A percentile compares a stretch with the other conserved stretches of the same genome.
These are phyloP conservation scores for Backusella tuberculispora DNA, from an alignment of 192 early-diverging fungal genomes.

Conservation along the genomic window DNA sequence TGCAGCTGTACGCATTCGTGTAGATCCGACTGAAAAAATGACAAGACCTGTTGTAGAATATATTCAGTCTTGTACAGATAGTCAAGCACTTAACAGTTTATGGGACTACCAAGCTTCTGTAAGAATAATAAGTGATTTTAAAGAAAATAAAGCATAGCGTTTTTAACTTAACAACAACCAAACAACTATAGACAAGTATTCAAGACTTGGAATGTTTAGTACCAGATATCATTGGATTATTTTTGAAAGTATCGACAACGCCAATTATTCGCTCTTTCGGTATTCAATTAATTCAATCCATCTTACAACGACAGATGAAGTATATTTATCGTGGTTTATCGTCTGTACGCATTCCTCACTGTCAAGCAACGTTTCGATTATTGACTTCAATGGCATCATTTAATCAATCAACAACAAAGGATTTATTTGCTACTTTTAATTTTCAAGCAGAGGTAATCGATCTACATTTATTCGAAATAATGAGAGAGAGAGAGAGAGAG, in stretches of 20 bases:
- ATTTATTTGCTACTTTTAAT: conserved; percentile 73
- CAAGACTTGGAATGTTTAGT: conserved; percentile 62
- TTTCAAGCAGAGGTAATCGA: conserved; percentile 64
- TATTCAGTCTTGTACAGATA: conserved; percentile 63
- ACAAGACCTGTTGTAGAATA: conserved; percentile 50
- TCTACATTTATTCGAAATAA: conserved; percentile 37
- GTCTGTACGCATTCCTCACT: conserved; percentile 57
- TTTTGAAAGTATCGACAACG: conserved; percentile 33
- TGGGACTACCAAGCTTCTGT: conserved; percentile 69
- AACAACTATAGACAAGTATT: conserved; percentile 45
- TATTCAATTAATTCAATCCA: conserved; percentile 56
- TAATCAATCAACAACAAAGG: conserved; percentile 58
- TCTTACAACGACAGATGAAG: conserved; percentile 71
- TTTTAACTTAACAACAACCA: background rate
- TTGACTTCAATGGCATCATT: conserved; percentile 66
- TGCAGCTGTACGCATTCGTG: conserved; percentile 10
- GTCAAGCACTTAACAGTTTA: conserved; percentile 57
- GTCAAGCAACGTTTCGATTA: conserved; percentile 65
- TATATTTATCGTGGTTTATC: conserved; percentile 65
- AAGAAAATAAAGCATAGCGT: background rate
- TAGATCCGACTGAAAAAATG: conserved; percentile 36
- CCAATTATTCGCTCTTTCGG: conserved; percentile 39
- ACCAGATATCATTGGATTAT: conserved; percentile 56
- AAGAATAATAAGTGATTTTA: conserved; percentile 1
- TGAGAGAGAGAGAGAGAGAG: too few species aligned